phyloP scores from a whole-genome alignment of 345 rosid genomes.

The Conringia planisiliqua region DNA sequence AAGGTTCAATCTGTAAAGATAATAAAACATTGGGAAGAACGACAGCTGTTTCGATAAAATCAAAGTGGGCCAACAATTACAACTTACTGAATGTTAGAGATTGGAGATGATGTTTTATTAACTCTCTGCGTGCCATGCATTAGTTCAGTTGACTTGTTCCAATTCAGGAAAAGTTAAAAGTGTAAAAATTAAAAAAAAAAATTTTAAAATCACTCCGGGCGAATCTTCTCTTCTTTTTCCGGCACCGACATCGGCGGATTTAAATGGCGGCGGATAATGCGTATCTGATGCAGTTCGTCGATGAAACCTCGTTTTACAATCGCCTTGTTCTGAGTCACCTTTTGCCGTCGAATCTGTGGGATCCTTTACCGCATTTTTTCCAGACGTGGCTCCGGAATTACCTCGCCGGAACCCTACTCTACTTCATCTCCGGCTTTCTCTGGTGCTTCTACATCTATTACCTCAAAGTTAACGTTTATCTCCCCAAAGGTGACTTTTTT shows the following conservation, averaged over 20 bases:
- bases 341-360: conserved; percentile 61
- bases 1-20: neutral
- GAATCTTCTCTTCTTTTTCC: neutral
- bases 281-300: conserved; percentile 44
- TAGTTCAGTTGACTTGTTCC: conserved; percentile 11
- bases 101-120: neutral
- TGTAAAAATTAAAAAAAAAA: no score
- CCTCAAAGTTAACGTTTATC: conserved; percentile 69
- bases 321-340: conserved; percentile 59
- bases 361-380: conserved; percentile 54
- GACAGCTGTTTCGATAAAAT: neutral
- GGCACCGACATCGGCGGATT: conserved; percentile 12
- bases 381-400: conserved; percentile 96
- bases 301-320: conserved; percentile 66
- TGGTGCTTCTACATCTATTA: conserved; percentile 93
- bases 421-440: conserved; percentile 73
- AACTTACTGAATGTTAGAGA: neutral
- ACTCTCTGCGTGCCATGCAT: neutral
- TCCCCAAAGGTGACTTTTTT: conserved; percentile 55
- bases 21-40: neutral
- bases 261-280: conserved; percentile 14
- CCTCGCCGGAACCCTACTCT: conserved; percentile 63
- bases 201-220: neutral
- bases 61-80: neutral
- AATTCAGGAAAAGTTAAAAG: neutral